These are phyloP conservation scores for Conticribra guillardii DNA, from an alignment of 108 stramenopile genomes.

Conservation along the genomic window DNA sequence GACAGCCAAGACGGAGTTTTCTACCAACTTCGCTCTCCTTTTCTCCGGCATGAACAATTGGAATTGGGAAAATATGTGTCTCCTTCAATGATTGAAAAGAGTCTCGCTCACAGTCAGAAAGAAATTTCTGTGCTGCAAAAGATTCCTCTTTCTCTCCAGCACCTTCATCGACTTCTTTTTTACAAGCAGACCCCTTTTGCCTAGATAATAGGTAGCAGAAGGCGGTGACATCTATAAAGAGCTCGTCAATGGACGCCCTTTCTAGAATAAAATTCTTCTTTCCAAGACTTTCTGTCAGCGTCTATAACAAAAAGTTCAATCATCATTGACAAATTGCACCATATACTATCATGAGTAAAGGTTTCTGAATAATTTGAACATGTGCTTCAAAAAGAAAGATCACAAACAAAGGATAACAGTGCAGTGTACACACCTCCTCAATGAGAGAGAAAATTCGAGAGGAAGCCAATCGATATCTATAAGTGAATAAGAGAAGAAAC, in stretches of 20 bases:
- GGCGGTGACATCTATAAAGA: conserved; percentile 84
- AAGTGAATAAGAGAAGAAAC: neutral
- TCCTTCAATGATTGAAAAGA: conserved; percentile 26
- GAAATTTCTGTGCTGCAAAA: conserved; percentile 17
- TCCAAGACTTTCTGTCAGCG: conserved; percentile 24
- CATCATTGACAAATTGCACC: no score
- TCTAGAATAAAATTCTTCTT: conserved; percentile 69
- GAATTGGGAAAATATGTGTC: conserved; percentile 37
- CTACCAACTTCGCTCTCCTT: conserved; percentile 27
- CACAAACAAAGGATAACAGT: neutral
- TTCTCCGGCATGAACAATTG: conserved; percentile 8
- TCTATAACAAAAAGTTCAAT: conserved; percentile 15
- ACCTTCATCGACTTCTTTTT: conserved; percentile 11
- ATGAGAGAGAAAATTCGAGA: conserved; percentile 74
- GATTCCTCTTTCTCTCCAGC: conserved; percentile 5
- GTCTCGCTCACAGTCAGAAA: conserved; percentile 12
- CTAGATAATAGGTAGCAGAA: conserved; percentile 53
- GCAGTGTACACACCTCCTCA: conserved; percentile 51
- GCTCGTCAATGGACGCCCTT: conserved; percentile 85
- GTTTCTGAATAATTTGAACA: no score
- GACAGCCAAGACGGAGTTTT: conserved; percentile 57
- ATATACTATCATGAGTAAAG: no score
- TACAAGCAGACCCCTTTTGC: neutral
- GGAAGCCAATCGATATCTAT: conserved; percentile 74
- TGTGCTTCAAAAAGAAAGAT: no score